Conservation (phyloP, 2,329 filamentous ascomycete species). For the Aspergillus intermedius region DNA sequence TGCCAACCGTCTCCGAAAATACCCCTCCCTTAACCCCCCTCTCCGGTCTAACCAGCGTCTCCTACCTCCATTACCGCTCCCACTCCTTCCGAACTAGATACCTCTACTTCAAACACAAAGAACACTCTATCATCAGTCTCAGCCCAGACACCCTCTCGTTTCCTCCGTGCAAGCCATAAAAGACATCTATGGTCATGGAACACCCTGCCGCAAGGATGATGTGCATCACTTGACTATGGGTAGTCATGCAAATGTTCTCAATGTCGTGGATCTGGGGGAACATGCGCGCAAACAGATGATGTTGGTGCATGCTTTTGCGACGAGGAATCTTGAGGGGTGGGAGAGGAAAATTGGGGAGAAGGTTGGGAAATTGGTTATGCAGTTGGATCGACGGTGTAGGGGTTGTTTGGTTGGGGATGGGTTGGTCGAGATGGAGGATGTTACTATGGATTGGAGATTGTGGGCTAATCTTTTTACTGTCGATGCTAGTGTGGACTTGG, state of each 20-base stretch:
- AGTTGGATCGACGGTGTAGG: conserved; percentile 40
- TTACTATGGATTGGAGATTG: conserved; percentile 44
- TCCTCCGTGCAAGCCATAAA: conserved; percentile 13
- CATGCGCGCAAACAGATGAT: conserved; percentile 36
- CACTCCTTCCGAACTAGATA: conserved; percentile 35
- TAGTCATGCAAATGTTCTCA: conserved; percentile 29
- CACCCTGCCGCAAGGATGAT: conserved; percentile 30
- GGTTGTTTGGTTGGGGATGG: conserved; percentile 18
- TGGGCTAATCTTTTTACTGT: conserved; percentile 51
- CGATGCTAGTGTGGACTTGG: conserved; percentile 50
- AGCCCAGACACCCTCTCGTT: conserved; percentile 19
- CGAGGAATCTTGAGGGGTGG: conserved; percentile 37
- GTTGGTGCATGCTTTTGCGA: conserved; percentile 32
- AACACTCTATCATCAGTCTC: conserved; percentile 35
- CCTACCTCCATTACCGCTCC: conserved; percentile 38
- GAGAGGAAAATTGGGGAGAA: conserved; percentile 46
- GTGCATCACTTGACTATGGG: conserved; percentile 26
- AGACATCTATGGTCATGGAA: conserved; percentile 36
- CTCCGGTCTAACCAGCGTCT: conserved; percentile 39
- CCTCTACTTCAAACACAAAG: conserved; percentile 39
- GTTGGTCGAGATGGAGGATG: conserved; percentile 25
- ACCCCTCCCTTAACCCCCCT: conserved; percentile 36
- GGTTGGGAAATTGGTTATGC: conserved; percentile 34
- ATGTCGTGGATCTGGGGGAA: conserved; percentile 33
- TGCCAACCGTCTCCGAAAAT: conserved; percentile 41